Percentiles rank a stretch among this genome's conserved stretches.
Conservation (phyloP, 768 basidiomycete species). For the Mycena latifolia region DNA sequence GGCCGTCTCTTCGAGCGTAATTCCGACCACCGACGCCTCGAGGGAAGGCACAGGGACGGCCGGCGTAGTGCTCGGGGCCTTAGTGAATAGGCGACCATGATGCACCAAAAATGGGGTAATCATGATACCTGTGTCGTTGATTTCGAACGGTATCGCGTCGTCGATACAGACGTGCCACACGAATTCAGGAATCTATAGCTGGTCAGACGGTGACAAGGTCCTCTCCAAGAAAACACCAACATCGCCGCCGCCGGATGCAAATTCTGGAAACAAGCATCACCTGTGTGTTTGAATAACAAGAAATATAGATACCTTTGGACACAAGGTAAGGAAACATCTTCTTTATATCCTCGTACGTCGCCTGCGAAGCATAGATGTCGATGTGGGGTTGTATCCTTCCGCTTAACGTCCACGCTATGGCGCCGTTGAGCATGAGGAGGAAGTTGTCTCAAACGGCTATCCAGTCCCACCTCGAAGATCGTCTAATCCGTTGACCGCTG, state of each 20-base stretch:
- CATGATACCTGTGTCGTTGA: constrained; percentile 71
- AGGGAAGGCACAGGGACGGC: constrained; percentile 51
- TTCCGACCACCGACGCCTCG: constrained; percentile 43
- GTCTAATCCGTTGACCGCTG: constrained; percentile 91
- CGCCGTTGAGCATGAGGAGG: constrained; percentile 18
- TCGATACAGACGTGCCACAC: constrained; percentile 82
- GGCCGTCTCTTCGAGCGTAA: constrained; percentile 25
- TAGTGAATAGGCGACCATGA: constrained; percentile 76
- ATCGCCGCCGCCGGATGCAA: constrained; percentile 85
- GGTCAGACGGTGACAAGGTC: constrained; percentile 7
- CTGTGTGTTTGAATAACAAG: neutral
- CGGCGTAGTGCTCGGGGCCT: constrained; percentile 41
- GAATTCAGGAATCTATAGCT: constrained; percentile 79
- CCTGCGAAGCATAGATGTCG: constrained; percentile 78
- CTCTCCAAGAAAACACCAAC: constrained; percentile 50
- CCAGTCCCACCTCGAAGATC: constrained; percentile 78
- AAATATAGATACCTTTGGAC: constrained; percentile 50
- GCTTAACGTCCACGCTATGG: constrained; percentile 79
- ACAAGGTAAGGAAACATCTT: constrained; percentile 88
- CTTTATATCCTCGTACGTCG: constrained; percentile 75
- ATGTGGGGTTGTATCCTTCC: constrained; percentile 75
- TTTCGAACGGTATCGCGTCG: constrained; percentile 74
- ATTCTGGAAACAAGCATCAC: constrained; percentile 49
- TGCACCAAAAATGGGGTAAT: constrained; percentile 82
- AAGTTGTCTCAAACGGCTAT: neutral